A percentile compares a stretch with the other conserved stretches of the same genome.
Evolutionary conservation across 1,284 basidiomycete species (phyloP).

Genomic region (Cerioporus squamosus): DNA sequence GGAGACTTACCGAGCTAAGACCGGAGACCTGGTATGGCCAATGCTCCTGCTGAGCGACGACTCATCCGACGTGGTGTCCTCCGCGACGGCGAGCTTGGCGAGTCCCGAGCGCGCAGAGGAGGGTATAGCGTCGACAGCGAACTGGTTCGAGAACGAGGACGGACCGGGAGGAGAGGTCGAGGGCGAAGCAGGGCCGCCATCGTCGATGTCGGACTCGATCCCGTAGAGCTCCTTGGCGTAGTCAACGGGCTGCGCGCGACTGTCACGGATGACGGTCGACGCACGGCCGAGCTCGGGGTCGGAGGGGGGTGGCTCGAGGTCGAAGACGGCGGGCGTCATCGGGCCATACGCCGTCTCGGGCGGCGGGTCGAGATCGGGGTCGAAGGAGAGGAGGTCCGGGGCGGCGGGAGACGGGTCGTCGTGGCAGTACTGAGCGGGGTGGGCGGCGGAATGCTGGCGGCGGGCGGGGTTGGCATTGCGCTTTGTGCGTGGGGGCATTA

Average conservation of each 20-base stretch:
- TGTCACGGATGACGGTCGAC: conserved; percentile 15
- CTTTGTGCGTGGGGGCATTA: conserved; percentile 35
- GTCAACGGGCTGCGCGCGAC: neutral
- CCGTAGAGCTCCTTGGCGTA: conserved; percentile 6
- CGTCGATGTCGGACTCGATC: conserved; percentile 20
- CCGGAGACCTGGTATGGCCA: conserved; percentile 33
- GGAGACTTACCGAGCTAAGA: conserved; percentile 33
- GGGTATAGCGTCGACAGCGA: conserved; percentile 7
- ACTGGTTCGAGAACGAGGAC: conserved; percentile 7
- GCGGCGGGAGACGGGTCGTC: conserved; percentile 1
- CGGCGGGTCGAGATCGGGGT: neutral
- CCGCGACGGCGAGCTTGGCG: conserved; percentile 10
- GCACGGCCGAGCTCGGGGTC: conserved; percentile 21
- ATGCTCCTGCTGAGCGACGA: conserved; percentile 17
- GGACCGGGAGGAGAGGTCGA: conserved; percentile 20
- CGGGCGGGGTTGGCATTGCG: conserved; percentile 29
- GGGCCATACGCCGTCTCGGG: conserved; percentile 1
- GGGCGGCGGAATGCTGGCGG: conserved; percentile 21
- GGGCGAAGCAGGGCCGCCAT: conserved; percentile 20
- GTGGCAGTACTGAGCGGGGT: neutral
- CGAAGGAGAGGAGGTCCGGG: conserved; percentile 15
- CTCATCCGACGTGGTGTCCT: conserved; percentile 19
- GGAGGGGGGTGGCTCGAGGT: conserved; percentile 21
- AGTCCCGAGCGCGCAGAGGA: neutral
- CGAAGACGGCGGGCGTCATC: conserved; percentile 16